A percentile compares a stretch with the other conserved stretches of the same genome.
These are phyloP conservation scores for Trichoderma sp. DNA, from an alignment of 2,329 filamentous ascomycete genomes.

Conservation along the genomic window DNA sequence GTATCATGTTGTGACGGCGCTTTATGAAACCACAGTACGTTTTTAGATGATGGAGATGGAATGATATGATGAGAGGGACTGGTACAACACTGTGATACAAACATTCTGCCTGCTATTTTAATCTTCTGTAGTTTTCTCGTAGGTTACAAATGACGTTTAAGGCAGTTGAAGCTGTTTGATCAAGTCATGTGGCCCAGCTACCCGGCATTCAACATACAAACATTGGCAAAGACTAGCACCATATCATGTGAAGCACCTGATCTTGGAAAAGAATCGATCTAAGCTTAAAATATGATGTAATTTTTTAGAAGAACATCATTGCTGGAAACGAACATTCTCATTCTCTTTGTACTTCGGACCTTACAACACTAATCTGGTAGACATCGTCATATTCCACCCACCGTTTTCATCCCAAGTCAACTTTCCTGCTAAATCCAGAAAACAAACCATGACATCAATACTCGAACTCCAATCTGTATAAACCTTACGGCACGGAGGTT, in stretches of 20 bases:
- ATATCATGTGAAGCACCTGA: not conserved
- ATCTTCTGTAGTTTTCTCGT: not conserved
- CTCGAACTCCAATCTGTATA: not conserved
- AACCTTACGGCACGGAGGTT: not conserved
- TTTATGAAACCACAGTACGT: not conserved
- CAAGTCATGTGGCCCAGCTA: not conserved
- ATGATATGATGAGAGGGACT: not conserved
- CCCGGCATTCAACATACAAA: not conserved
- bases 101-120: not conserved
- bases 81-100: not conserved
- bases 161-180: not conserved
- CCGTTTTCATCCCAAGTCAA: not conserved
- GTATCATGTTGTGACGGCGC: not conserved
- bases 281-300: not conserved
- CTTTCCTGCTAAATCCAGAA: not conserved
- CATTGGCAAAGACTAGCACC: not conserved
- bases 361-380: no score
- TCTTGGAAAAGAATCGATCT: not conserved
- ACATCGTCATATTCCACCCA: no score
- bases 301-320: not conserved
- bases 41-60: not conserved
- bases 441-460: not conserved
- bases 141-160: not conserved
- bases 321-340: not conserved
- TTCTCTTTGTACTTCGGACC: not conserved